phyloP scores from a whole-genome alignment of 1,139 yeast species.

The Maudiozyma humilis region DNA sequence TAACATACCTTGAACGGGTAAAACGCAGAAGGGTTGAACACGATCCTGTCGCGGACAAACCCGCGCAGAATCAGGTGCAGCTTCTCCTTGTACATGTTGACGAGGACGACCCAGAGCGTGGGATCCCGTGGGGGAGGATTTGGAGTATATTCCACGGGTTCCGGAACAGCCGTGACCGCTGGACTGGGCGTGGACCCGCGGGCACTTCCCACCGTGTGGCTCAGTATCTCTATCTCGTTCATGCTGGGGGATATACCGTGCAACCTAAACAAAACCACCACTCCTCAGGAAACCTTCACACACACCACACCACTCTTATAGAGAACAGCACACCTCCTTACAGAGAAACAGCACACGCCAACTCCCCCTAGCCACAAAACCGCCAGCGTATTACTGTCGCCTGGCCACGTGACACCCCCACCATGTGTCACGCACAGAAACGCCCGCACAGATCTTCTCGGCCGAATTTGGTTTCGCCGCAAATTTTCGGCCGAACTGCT shows the following conservation, averaged over 20 bases:
- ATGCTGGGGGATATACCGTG: neutral
- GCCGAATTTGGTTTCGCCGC: neutral
- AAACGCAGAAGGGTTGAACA: neutral
- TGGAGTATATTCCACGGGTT: no score
- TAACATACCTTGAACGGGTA: conserved; percentile 9
- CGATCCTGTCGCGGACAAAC: neutral
- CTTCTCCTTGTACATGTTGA: neutral
- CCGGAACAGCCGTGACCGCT: neutral
- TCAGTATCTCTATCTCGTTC: conserved; percentile 3
- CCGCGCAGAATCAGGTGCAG: neutral
- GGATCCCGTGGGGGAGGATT: neutral
- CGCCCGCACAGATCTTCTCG: neutral
- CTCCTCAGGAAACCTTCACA: neutral
- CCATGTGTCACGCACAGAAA: conserved; percentile 1
- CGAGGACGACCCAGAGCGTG: neutral
- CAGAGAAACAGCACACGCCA: neutral
- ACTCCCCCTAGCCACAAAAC: no score
- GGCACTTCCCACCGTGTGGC: neutral
- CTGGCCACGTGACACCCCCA: neutral
- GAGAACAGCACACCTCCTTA: neutral
- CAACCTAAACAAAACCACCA: neutral
- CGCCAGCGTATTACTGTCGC: neutral
- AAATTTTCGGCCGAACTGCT: neutral
- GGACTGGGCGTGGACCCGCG: neutral
- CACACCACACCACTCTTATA: neutral